Conservation (phyloP, 148 eudicot species). For the Gaultheria prostrata region DNA sequence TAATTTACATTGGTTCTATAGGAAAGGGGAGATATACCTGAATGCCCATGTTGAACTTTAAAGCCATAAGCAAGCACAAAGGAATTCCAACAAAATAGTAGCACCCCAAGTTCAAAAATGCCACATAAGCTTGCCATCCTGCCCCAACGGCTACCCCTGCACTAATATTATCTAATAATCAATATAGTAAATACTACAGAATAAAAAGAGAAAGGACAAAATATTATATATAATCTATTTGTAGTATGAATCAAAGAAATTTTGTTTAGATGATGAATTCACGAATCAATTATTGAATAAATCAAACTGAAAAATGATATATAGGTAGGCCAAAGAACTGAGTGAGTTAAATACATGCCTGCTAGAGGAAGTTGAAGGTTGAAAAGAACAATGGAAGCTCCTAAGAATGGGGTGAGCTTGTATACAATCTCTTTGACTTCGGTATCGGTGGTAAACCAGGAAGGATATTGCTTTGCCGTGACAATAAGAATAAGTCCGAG, state of each 20-base stretch:
- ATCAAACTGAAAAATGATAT: background rate
- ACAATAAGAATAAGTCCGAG: slow-evolving; percentile 27
- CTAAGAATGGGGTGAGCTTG: slow-evolving; percentile 47
- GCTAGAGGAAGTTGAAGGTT: slow-evolving; percentile 49
- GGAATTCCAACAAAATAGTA: slow-evolving; percentile 54
- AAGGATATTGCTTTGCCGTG: slow-evolving; percentile 34
- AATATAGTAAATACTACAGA: no score
- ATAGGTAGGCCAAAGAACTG: background rate
- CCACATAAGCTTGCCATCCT: slow-evolving; percentile 59
- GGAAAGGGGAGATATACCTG: slow-evolving; percentile 17
- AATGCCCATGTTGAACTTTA: slow-evolving; percentile 29
- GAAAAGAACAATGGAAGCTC: slow-evolving; percentile 30
- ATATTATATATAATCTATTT: no score
- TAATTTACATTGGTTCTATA: no score
- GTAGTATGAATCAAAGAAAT: background rate
- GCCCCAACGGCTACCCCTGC: slow-evolving; percentile 64
- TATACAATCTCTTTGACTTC: slow-evolving; percentile 37
- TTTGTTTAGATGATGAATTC: background rate
- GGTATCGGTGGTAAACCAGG: slow-evolving; percentile 27
- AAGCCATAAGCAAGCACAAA: slow-evolving; percentile 35
- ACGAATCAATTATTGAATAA: background rate
- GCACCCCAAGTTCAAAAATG: slow-evolving; percentile 51
- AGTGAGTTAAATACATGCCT: slow-evolving; percentile 21
- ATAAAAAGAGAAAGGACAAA: no score
- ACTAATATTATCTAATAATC: background rate